Conservation (phyloP, 1,284 basidiomycete genomes). For the Cutaneotrichosporon cavernicola region DNA sequence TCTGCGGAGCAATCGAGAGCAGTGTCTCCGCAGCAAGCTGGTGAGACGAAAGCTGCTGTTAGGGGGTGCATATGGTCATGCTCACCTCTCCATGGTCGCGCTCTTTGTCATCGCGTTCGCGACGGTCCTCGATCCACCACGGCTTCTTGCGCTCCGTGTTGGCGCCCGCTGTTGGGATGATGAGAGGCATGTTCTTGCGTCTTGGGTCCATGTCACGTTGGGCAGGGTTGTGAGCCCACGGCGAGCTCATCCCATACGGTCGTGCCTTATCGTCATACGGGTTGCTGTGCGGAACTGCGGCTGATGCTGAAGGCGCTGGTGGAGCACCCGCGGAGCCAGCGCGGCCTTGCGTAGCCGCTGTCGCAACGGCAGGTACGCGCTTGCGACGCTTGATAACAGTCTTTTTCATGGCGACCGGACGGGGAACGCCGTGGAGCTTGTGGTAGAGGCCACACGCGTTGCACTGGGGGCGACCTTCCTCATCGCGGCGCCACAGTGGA, state of each 20-base stretch:
- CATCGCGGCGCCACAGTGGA: conserved; percentile 88
- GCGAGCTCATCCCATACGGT: conserved; percentile 19
- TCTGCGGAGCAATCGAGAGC: conserved; percentile 49
- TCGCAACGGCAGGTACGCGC: conserved; percentile 74
- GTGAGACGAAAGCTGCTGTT: conserved; percentile 40
- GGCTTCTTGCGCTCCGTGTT: conserved; percentile 40
- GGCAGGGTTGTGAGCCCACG: conserved; percentile 17
- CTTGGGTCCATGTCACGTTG: conserved; percentile 21
- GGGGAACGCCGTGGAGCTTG: conserved; percentile 94
- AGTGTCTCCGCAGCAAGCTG: conserved; percentile 53
- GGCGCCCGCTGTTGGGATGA: conserved; percentile 17
- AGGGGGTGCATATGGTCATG: neutral
- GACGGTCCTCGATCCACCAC: conserved; percentile 45
- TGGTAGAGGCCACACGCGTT: conserved; percentile 95
- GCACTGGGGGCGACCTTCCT: conserved; percentile 72
- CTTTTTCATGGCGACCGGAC: conserved; percentile 98
- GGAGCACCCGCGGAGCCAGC: conserved; percentile 24
- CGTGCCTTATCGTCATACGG: conserved; percentile 26
- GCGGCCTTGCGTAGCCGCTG: conserved; percentile 17
- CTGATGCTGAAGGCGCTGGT: neutral
- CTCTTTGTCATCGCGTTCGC: conserved; percentile 24
- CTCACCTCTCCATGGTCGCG: conserved; percentile 25
- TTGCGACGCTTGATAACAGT: conserved; percentile 97
- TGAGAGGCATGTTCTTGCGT: conserved; percentile 30
- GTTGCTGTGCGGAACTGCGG: conserved; percentile 9